Base-by-base conservation (phyloP, 495 filamentous ascomycete species). In the Lasiosphaeris hirsuta region DNA sequence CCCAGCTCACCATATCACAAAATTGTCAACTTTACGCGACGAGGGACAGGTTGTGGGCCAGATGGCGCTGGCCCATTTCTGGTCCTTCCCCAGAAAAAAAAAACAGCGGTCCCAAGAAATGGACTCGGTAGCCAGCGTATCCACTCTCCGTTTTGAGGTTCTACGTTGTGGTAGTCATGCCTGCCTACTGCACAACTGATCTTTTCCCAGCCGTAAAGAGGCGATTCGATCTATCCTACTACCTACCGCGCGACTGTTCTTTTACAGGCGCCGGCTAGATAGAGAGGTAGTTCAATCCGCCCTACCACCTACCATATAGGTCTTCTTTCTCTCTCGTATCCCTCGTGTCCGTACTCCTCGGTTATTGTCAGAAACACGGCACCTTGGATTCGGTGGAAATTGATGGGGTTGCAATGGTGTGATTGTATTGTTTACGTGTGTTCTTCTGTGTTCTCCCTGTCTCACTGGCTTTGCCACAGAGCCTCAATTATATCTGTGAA, bases 71-170 rank as follows among this genome's bases (percentile, higher is more conserved):
- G 38, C 38, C 38, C 38, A 41, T 41, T 41, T 41, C 38, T 41
- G 38, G 38, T 41, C 38, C 38, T n/a, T n/a, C 38, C 38, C 38
- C 38, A 2, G 38, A 7, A 7, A 7, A 7, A 30, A 41, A 41
- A 41, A 41, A 41, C 38, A 7, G 14, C 14, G 14, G 38, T 41
- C 38, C 41, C 19, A 44, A 44, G n/a, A 15, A 44, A 17, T 44
- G 10, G 41, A 17, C 41, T 44, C 19, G 10, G 41, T 44, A 17
- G 41, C 41, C 19, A 44, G 14, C 41, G 41, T 44, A n/a, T 44
- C 17, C 41, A 44, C 41, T 44, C 41, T 51, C 47, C 47, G 47
- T 51, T 51, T 37, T 51, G n/a, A 51, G 47, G 34, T 51, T 50
- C 23, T 38, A 13, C 13, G 34, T 51, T 10, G 7, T 38, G 34